These are phyloP conservation scores for Hemileccinum rubropunctum DNA, from an alignment of 768 basidiomycete species.

Conservation along the genomic window DNA sequence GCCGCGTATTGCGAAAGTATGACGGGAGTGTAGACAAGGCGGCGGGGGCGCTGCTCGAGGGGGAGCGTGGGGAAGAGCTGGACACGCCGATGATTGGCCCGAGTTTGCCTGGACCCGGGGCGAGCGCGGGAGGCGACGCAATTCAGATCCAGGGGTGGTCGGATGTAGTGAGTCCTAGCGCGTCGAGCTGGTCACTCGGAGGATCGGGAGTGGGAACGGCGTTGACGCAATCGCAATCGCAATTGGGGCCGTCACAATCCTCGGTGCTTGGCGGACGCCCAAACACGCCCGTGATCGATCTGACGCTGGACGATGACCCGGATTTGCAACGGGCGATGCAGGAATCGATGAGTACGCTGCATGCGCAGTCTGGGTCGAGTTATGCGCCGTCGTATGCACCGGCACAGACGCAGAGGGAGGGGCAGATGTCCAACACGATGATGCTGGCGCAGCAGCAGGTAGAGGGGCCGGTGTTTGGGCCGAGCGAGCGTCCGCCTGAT, in stretches of 20 bases:
- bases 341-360: constrained; percentile 47
- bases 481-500: constrained; percentile 59
- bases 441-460: constrained; percentile 33
- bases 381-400: constrained; percentile 14
- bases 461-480: constrained; percentile 47
- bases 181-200: constrained; percentile 4
- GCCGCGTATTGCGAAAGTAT: constrained; percentile 57
- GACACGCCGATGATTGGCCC: neutral
- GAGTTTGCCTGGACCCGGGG: constrained; percentile 1
- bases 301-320: constrained; percentile 56
- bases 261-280: constrained; percentile 17
- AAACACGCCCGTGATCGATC: constrained; percentile 47
- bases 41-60: constrained; percentile 51
- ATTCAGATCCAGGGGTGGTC: too few relatives aligned
- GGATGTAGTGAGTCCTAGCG: neutral
- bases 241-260: neutral
- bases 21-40: constrained; percentile 58
- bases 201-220: neutral
- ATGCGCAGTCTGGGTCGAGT: neutral
- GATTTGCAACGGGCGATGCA: constrained; percentile 51
- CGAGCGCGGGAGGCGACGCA: too few relatives aligned
- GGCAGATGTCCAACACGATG: constrained; percentile 41
- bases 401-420: constrained; percentile 41
- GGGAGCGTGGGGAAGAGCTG: constrained; percentile 42
- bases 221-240: neutral